Percentiles rank a stretch among this genome's conserved stretches.
Conservation (phyloP, 352 stramenopile genomes). For the Globisporangium iwayamae region DNA sequence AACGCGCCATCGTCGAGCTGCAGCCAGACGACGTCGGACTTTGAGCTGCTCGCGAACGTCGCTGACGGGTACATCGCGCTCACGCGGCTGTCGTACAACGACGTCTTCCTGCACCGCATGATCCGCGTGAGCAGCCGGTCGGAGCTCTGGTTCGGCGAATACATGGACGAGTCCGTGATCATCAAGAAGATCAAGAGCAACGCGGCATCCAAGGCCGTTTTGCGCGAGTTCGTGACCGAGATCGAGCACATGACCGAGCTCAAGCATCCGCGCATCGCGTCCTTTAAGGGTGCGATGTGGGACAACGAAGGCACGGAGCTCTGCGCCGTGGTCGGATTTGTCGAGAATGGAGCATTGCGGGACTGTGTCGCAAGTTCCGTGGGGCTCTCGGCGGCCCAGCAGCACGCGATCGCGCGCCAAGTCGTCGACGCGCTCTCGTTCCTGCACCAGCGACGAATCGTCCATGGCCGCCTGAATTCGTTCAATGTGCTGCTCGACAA, state of each 20-base stretch:
- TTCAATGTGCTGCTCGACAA: conserved; percentile 79
- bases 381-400: conserved; percentile 49
- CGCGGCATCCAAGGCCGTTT: conserved; percentile 51
- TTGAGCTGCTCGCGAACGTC: conserved; percentile 63
- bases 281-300: conserved; percentile 75
- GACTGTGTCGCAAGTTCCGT: conserved; percentile 44
- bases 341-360: conserved; percentile 59
- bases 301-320: conserved; percentile 65
- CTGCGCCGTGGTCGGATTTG: conserved; percentile 70
- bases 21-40: conserved; percentile 71
- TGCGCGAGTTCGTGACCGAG: conserved; percentile 78
- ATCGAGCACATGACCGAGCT: conserved; percentile 75
- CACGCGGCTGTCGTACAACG: conserved; percentile 61
- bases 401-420: conserved; percentile 65
- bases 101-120: conserved; percentile 70
- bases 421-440: conserved; percentile 66
- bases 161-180: conserved; percentile 53
- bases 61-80: conserved; percentile 67
- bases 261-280: conserved; percentile 59
- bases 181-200: conserved; percentile 85
- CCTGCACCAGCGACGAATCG: conserved; percentile 63
- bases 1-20: conserved; percentile 44
- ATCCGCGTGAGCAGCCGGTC: conserved; percentile 68
- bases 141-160: conserved; percentile 75
- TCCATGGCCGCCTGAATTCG: conserved; percentile 72